Evolutionary conservation across 371 early-diverging fungal genomes (phyloP).

Genomic region (Lichtheimia ornata): DNA sequence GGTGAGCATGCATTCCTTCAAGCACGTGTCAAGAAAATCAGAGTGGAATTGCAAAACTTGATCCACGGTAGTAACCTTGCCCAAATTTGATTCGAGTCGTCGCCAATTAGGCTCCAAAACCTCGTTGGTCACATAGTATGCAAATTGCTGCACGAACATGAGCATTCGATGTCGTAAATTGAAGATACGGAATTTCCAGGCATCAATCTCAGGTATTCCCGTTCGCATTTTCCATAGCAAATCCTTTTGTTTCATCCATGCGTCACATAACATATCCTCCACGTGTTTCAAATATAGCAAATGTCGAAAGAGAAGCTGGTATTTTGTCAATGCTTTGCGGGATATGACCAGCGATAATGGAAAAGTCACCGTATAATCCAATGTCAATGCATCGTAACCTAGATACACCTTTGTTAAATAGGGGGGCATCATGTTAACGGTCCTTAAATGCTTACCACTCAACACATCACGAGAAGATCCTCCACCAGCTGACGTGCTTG

Average conservation of each 20-base stretch:
- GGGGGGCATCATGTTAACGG: no score
- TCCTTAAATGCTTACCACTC: constrained; percentile 16
- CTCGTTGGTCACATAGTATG: constrained; percentile 84
- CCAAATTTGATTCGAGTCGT: constrained; percentile 57
- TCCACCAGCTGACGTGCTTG: not conserved
- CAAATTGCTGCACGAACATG: constrained; percentile 80
- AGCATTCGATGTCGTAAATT: constrained; percentile 80
- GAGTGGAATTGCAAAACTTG: constrained; percentile 80
- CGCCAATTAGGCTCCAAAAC: constrained; percentile 90
- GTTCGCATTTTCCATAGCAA: constrained; percentile 34
- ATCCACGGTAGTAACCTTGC: constrained; percentile 68
- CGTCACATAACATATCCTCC: constrained; percentile 73
- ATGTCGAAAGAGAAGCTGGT: constrained; percentile 90
- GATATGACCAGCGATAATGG: constrained; percentile 89
- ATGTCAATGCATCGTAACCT: constrained; percentile 79
- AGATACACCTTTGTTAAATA: not conserved
- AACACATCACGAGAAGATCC: constrained; percentile 17
- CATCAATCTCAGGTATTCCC: constrained; percentile 37
- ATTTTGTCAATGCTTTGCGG: constrained; percentile 80
- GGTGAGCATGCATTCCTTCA: constrained; percentile 91
- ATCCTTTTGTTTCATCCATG: constrained; percentile 72
- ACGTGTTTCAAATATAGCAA: constrained; percentile 83
- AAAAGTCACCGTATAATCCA: constrained; percentile 80
- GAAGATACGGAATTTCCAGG: constrained; percentile 65
- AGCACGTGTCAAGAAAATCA: constrained; percentile 66